Evolutionary conservation across 768 basidiomycete genomes (phyloP).

Genomic region (Phanerodontia chrysosporium): DNA sequence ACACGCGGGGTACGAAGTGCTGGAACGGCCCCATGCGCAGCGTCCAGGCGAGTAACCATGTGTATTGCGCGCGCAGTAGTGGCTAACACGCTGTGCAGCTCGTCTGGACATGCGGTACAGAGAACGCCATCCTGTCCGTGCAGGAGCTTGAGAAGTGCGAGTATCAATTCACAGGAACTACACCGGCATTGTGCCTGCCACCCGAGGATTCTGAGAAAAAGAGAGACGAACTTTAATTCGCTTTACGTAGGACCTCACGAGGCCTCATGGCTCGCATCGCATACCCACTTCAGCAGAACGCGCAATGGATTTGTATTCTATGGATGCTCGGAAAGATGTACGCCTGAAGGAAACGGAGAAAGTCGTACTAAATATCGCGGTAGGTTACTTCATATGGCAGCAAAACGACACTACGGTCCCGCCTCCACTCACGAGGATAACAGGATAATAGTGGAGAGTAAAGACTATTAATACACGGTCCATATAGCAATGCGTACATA

Average conservation of each 20-base stretch:
- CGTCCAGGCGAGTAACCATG: conserved; percentile 50
- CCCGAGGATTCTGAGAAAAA: conserved; percentile 27
- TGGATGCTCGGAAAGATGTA: background rate
- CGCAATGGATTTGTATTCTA: background rate
- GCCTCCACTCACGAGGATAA: background rate
- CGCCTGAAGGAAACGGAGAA: background rate
- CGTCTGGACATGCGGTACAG: conserved; percentile 76
- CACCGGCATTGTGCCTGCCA: conserved; percentile 77
- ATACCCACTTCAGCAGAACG: background rate
- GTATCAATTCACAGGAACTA: conserved; percentile 82
- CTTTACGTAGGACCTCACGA: background rate
- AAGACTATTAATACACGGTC: conserved; percentile 11
- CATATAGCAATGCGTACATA: conserved; percentile 9
- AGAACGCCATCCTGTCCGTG: conserved; percentile 75
- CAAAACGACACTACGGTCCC: background rate
- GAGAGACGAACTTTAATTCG: conserved; percentile 7
- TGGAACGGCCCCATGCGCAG: conserved; percentile 96
- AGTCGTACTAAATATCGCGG: background rate
- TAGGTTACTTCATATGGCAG: conserved; percentile 6
- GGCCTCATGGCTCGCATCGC: background rate
- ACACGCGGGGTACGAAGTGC: conserved; percentile 82
- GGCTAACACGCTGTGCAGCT: conserved; percentile 45
- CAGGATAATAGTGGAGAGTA: background rate
- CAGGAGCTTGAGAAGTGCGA: conserved; percentile 95
- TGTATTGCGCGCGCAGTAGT: background rate